These are phyloP conservation scores for Canavalia gladiata DNA, from an alignment of 306 rosid species.

Conservation along the genomic window DNA sequence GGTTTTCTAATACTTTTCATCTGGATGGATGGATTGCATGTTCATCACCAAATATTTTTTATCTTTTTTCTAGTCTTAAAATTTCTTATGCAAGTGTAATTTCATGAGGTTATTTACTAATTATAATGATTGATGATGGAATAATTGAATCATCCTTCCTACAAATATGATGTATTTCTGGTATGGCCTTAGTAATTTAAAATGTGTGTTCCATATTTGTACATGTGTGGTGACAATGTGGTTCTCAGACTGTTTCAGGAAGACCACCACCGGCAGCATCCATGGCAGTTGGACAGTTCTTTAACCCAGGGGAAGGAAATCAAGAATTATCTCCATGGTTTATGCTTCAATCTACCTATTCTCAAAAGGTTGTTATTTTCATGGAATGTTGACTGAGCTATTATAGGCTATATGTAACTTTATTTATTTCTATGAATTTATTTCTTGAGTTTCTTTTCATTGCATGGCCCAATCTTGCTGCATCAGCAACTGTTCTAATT, in stretches of 20 bases:
- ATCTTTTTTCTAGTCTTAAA: not conserved
- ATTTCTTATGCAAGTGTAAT: not conserved
- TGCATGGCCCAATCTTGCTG: conserved; percentile 36
- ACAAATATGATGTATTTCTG: conserved; percentile 29
- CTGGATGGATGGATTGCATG: conserved; percentile 26
- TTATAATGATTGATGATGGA: conserved; percentile 4
- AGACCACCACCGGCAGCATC: conserved; percentile 99
- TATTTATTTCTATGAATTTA: conserved; percentile 40
- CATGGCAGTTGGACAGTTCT: conserved; percentile 99
- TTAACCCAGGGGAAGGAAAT: conserved; percentile 85
- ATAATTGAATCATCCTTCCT: conserved; percentile 17
- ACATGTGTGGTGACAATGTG: conserved; percentile 54
- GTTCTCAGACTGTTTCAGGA: conserved; percentile 92
- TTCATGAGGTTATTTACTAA: not conserved
- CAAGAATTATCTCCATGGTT: conserved; percentile 78
- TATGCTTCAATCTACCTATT: conserved; percentile 74
- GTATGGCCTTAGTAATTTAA: conserved; percentile 32
- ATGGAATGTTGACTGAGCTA: conserved; percentile 28
- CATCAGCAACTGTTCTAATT: conserved; percentile 36
- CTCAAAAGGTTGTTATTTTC: conserved; percentile 73
- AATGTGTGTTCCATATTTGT: conserved; percentile 43
- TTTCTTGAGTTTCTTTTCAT: conserved; percentile 36
- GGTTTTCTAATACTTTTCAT: no score
- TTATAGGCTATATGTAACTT: conserved; percentile 27
- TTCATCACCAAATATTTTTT: conserved; percentile 11